Evolutionary conservation across 1,284 basidiomycete genomes (phyloP).

Genomic region (Fomitopsis pinicola): DNA sequence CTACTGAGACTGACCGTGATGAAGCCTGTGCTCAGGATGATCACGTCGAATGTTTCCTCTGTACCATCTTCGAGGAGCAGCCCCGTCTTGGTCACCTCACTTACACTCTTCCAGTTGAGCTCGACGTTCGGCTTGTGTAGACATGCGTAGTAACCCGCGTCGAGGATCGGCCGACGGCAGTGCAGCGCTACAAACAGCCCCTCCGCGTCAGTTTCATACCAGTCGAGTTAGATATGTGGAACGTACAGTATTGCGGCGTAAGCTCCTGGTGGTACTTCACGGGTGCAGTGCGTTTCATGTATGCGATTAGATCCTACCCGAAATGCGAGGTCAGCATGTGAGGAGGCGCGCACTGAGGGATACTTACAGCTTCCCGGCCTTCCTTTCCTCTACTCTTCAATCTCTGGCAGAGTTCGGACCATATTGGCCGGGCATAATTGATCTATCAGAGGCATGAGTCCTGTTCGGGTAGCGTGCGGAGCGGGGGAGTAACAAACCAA

Average conservation of each 20-base stretch:
- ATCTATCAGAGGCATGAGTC: neutral
- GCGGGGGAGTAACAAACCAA: slow-evolving; percentile 21
- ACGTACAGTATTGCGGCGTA: slow-evolving; percentile 40
- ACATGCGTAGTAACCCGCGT: slow-evolving; percentile 36
- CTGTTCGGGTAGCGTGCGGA: neutral
- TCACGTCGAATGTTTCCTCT: slow-evolving; percentile 25
- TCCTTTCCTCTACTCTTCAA: neutral
- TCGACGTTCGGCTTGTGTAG: slow-evolving; percentile 39
- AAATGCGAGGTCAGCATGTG: neutral
- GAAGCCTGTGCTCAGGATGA: slow-evolving; percentile 32
- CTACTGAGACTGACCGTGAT: slow-evolving; percentile 5
- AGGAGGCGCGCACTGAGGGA: neutral
- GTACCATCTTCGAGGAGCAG: slow-evolving; percentile 25
- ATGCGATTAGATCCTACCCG: slow-evolving; percentile 22
- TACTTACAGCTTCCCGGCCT: neutral
- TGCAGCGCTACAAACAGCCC: slow-evolving; percentile 23
- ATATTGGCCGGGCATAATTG: neutral
- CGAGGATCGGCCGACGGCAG: slow-evolving; percentile 35
- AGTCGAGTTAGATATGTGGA: neutral
- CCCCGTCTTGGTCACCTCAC: slow-evolving; percentile 31
- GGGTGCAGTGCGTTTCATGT: slow-evolving; percentile 36
- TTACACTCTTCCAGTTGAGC: slow-evolving; percentile 36
- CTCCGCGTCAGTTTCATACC: neutral
- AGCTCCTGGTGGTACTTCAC: slow-evolving; percentile 35
- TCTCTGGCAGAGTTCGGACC: neutral